Evolutionary conservation across 495 filamentous ascomycete species (phyloP).

Genomic region (Cercophora samala): DNA sequence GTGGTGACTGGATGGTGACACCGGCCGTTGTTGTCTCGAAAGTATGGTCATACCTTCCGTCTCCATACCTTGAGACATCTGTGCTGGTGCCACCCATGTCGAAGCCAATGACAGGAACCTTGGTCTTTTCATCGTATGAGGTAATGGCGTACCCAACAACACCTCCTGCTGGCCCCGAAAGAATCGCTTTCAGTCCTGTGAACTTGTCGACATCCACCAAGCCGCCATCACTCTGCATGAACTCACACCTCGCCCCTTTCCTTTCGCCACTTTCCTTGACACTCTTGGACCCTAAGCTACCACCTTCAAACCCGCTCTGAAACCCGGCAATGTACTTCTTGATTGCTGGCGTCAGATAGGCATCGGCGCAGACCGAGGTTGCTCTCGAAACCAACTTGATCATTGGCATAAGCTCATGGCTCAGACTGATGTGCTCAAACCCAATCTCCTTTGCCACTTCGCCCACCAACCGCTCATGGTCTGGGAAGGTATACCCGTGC

Average conservation of each 20-base stretch:
- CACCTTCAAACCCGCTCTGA: slow-evolving; percentile 67
- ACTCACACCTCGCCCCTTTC: slow-evolving; percentile 67
- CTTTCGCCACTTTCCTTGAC: slow-evolving; percentile 56
- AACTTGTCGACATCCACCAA: slow-evolving; percentile 73
- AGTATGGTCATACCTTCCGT: slow-evolving; percentile 89
- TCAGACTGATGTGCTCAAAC: slow-evolving; percentile 70
- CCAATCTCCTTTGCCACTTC: slow-evolving; percentile 67
- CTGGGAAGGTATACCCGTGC: slow-evolving; percentile 77
- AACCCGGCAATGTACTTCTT: slow-evolving; percentile 94
- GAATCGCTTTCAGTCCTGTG: slow-evolving; percentile 70
- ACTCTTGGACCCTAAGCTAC: slow-evolving; percentile 59
- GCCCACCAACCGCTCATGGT: slow-evolving; percentile 68
- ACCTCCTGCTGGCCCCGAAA: slow-evolving; percentile 77
- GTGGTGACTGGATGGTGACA: slow-evolving; percentile 90
- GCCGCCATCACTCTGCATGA: slow-evolving; percentile 84
- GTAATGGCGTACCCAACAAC: slow-evolving; percentile 94
- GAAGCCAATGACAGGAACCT: slow-evolving; percentile 90
- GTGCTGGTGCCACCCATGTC: slow-evolving; percentile 96
- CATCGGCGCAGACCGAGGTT: slow-evolving; percentile 91
- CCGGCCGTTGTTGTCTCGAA: slow-evolving; percentile 97
- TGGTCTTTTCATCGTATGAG: slow-evolving; percentile 81
- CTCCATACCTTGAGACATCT: slow-evolving; percentile 87
- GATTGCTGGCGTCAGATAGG: slow-evolving; percentile 93
- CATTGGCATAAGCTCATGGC: slow-evolving; percentile 87
- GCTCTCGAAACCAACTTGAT: slow-evolving; percentile 84